Base-by-base conservation (phyloP, 1,284 basidiomycete genomes). In the Phellinidium pouzarii region DNA sequence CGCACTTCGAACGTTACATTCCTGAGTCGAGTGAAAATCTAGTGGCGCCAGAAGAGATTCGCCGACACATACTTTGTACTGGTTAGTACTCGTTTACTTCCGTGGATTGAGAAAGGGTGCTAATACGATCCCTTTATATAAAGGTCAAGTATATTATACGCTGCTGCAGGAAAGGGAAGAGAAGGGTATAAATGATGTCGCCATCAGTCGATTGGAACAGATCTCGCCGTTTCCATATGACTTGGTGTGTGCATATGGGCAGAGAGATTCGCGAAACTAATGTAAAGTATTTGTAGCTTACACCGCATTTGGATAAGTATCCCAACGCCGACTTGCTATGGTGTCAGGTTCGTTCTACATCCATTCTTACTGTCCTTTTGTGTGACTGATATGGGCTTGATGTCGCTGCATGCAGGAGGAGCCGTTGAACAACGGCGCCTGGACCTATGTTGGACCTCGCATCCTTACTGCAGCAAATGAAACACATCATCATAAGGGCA, bases 211-310 rank as follows among this genome's bases (percentile, higher is more conserved):
- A 52, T 68, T 99, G 46, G 96, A 99, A 70, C 95, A 99, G 71
- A 65, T 98, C 52, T 92, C 90, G 38, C 96, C 95, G 1, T 89
- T 99, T 78, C 94, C 96, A 45, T 98, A 98, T 67, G 94, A 97
- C 63, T 70, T 92, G 52, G 84, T 92, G 64, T 31, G 22, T 60
- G 26, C 11, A 23, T 45, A 44, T 12, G 5, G 43, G 27, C 12
- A 29, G 9, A 8, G 14, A 48, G 20, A 2, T 25, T 6, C 19
- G n/a, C 23, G 51, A 58, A 44, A 60, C 59, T 31, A 57, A 37
- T 53, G 44, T 25, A 34, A 34, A 11, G 7, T 40, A 53, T 47
- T 46, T 41, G 2, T 58, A 89, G 87, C 63, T 92, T 59, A 91
- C 87, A 22, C 84, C 90, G 23, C 89, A 94, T 67, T 77, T 97